phyloP scores from a whole-genome alignment of 495 filamentous ascomycete genomes.

The Achaetomiella virescens region DNA sequence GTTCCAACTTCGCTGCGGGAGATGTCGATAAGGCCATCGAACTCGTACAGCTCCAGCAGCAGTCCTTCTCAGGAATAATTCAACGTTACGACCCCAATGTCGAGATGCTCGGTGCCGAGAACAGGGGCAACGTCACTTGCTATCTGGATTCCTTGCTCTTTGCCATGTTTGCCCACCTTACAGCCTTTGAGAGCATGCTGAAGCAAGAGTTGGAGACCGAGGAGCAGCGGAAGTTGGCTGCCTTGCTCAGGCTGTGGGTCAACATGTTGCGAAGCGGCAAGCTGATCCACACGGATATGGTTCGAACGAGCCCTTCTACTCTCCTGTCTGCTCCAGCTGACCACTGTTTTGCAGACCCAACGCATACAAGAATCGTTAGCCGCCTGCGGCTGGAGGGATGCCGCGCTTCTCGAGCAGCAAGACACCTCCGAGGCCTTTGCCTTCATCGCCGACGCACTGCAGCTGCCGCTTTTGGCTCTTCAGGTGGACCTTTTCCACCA shows the following conservation, averaged over 20 bases:
- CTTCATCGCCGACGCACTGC: conserved; percentile 83
- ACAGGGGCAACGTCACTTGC: conserved; percentile 79
- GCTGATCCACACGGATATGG: conserved; percentile 79
- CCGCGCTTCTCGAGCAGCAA: conserved; percentile 68
- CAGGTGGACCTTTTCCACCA: conserved; percentile 94
- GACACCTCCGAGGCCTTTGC: conserved; percentile 93
- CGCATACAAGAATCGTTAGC: conserved; percentile 75
- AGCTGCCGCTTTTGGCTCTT: conserved; percentile 80
- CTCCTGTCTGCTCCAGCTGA: conserved; percentile 9
- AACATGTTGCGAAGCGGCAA: conserved; percentile 82
- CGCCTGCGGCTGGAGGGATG: conserved; percentile 89
- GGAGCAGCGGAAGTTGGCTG: conserved; percentile 63
- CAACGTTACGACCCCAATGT: conserved; percentile 60
- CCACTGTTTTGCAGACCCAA: conserved; percentile 52
- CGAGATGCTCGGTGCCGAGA: conserved; percentile 78
- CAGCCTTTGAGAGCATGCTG: conserved; percentile 87
- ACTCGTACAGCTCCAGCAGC: conserved; percentile 66
- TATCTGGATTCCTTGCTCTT: conserved; percentile 90
- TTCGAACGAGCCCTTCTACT: conserved; percentile 36
- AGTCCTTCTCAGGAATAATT: conserved; percentile 76
- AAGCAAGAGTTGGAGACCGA: conserved; percentile 55
- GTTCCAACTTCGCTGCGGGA: conserved; percentile 55
- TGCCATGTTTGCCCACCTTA: conserved; percentile 88
- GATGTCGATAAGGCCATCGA: conserved; percentile 70
- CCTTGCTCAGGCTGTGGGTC: conserved; percentile 79